These are phyloP conservation scores for Paecilomyces variotii DNA, from an alignment of 2,329 filamentous ascomycete species.

Conservation along the genomic window DNA sequence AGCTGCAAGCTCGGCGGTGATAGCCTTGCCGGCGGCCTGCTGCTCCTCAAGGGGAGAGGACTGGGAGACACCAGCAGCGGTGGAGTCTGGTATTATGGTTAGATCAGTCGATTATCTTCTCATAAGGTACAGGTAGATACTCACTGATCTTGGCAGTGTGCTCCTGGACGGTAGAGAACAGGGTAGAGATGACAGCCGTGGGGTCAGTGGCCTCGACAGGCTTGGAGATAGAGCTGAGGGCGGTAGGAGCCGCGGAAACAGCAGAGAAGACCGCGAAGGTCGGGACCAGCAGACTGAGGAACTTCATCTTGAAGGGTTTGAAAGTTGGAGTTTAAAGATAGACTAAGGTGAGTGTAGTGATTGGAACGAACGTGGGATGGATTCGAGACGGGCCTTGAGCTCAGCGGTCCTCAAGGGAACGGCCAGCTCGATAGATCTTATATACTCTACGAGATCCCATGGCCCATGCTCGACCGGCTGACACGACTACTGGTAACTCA, in stretches of 20 bases:
- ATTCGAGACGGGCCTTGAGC: neutral
- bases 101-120: neutral
- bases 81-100: neutral
- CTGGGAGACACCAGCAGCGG: neutral
- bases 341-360: neutral
- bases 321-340: neutral
- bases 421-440: neutral
- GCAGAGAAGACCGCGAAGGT: neutral
- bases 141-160: neutral
- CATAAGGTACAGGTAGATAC: neutral
- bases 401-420: neutral
- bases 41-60: neutral
- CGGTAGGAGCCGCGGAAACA: neutral
- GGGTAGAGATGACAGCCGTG: neutral
- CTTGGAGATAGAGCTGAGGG: neutral
- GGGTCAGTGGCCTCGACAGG: neutral
- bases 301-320: neutral
- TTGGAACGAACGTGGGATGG: neutral
- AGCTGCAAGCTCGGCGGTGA: conserved; percentile 3
- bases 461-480: neutral
- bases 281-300: neutral
- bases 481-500: neutral
- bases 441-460: neutral
- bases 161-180: neutral
- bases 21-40: neutral